Base-by-base conservation (phyloP, 345 rosid species). In the Odontarrhena argentea region DNA sequence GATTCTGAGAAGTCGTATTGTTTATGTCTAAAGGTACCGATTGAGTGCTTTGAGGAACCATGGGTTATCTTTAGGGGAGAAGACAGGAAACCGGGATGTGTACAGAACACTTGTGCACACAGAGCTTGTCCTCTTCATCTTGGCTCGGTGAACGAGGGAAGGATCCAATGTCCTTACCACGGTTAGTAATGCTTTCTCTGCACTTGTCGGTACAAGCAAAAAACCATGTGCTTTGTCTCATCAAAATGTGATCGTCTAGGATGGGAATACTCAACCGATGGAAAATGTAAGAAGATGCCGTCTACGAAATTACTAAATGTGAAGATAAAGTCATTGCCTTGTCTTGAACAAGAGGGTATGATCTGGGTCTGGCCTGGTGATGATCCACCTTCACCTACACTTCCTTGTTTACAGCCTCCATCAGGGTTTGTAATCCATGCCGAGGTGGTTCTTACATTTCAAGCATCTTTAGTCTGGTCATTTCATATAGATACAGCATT, bases 121-220 rank as follows among this genome's bases (percentile, higher is more conserved):
- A 84, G 99, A 78, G 97, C 99, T 2, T 94, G 99, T 56, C 97
- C 99, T 41, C 99, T 94, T 75, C 80, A 94, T 75, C 99, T 94
- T 60, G 99, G 99, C 61, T 84, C 93, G 0, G 91, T 94, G 36
- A 94, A 84, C 32, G 86, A 94, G 54, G 99, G 99, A 10, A 96
- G 95, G 36, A 88, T 94, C 70, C 91, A 83, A 55, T 94, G 99
- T 76, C 97, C 99, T 41, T 94, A 94, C 77, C 99, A 94, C 48
- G 97, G 99, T 94, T 43, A 84, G 99, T 88, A 61, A 11, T 28
- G 42, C 43, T 7, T 11, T 42, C 40, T 15, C 36, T 37, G 2
- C 28, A 35, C 12, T 18, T 69, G 32, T 37, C 34, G 34, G 40
- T 9, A 36, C 56, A 24, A 34, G 14, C 6, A 8, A 1, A 8